These are phyloP conservation scores for Fusarium haematococcum DNA, from an alignment of 2,329 filamentous ascomycete species.

Conservation along the genomic window DNA sequence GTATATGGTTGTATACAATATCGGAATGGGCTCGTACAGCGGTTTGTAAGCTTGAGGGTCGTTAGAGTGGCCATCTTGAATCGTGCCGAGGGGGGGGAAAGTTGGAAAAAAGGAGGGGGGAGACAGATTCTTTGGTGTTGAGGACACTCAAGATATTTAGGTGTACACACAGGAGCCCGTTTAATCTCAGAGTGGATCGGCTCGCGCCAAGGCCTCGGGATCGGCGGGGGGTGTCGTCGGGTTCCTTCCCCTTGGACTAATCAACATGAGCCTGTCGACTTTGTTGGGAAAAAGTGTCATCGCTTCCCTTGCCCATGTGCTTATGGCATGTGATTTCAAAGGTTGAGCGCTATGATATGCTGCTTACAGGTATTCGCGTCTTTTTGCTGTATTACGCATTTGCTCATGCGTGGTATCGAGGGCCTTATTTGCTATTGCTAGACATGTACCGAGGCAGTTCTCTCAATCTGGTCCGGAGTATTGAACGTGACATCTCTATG, in stretches of 20 bases:
- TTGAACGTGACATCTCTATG: not conserved
- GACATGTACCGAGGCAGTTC: not conserved
- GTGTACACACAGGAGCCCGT: not conserved
- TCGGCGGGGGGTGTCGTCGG: not conserved
- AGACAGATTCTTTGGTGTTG: conserved; percentile 10
- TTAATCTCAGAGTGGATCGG: conserved; percentile 4
- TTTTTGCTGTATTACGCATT: not conserved
- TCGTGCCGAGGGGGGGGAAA: conserved; percentile 7
- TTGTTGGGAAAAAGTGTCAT: conserved; percentile 14
- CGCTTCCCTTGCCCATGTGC: conserved; percentile 13
- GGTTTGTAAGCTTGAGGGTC: conserved; percentile 57
- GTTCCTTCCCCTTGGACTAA: conserved; percentile 16
- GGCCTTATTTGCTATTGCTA: not conserved
- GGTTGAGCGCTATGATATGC: not conserved
- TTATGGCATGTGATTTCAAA: not conserved
- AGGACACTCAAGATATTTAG: conserved; percentile 28
- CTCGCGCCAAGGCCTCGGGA: conserved; percentile 23
- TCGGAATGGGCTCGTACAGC: conserved; percentile 45
- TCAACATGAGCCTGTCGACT: not conserved
- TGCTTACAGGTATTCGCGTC: not conserved
- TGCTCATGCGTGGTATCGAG: not conserved
- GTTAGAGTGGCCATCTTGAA: conserved; percentile 48
- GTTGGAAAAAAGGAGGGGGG: conserved; percentile 7
- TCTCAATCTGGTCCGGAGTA: not conserved
- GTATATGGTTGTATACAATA: not conserved